Base-by-base conservation (phyloP, 2,329 filamentous ascomycete genomes). In the Emmonsiellopsis sp. region DNA sequence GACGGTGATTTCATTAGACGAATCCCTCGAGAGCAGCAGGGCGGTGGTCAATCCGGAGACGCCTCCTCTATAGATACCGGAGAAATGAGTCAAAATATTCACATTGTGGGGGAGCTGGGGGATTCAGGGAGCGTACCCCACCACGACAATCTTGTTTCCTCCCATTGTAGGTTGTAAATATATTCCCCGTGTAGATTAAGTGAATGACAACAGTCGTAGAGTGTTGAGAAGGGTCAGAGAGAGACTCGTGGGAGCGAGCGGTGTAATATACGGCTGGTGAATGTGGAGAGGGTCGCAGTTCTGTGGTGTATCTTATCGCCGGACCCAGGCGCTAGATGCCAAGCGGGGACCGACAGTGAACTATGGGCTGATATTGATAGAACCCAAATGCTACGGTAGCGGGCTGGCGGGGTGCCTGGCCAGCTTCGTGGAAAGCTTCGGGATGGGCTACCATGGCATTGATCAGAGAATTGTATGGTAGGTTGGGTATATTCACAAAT, bases 41-140 rank as follows among this genome's bases (percentile, higher is more conserved):
- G 84, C 83, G 2, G 82, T 84, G 2, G 84, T 86, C 51, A 87
- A 74, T 31, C 83, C 83, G 34, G 81, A 75, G 5, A 87, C 82
- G 46, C 84, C 84, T 50, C 83, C 84, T 50, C 82, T 85, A 14
- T 13, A 45, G 49, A 36, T 45, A 27, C 40, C 56, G 40, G 57
- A 55, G 55, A 21, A 32, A 48, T 27, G 31, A 47, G 45, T 37
- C 8, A 37, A 37, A 8, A 14, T 14, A 17, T 39, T 17, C n/a
- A 51, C n/a, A 39, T 27, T 27, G 14, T 2, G 31, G n/a, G 43
- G 45, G 32, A 32, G 6, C n/a, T 31, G 13, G 14, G 6, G 33
- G n/a, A 27, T 43, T n/a, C 5, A 21, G 39, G 33, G 37, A 2
- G 43, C 62, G 56, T 65, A 72, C 69, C 69, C 69, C 44, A 71